These are phyloP conservation scores for Fusarium vanettenii DNA, from an alignment of 2,329 filamentous ascomycete species.

Conservation along the genomic window DNA sequence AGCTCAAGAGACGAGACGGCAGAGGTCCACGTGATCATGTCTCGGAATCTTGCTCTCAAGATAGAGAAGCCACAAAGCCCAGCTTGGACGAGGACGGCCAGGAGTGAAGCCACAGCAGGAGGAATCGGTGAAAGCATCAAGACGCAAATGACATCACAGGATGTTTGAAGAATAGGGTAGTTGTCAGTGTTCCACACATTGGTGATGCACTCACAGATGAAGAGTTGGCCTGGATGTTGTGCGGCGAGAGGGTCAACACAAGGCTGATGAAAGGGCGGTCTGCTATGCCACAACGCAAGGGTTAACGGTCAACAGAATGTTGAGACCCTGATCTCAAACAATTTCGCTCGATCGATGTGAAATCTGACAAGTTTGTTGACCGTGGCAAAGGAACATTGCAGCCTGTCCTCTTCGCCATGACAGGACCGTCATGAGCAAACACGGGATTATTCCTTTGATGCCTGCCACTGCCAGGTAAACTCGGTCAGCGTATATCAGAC, in stretches of 20 bases:
- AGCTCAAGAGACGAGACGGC: background rate
- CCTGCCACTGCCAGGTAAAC: background rate
- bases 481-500: background rate
- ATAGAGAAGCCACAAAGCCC: constrained; percentile 4
- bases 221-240: background rate
- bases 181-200: background rate
- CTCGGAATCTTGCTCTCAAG: background rate
- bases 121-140: constrained; percentile 11
- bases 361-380: background rate
- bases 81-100: constrained; percentile 3
- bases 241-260: background rate
- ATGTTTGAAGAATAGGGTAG: background rate
- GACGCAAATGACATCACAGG: constrained; percentile 6
- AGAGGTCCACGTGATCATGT: background rate
- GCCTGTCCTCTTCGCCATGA: background rate
- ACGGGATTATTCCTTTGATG: background rate
- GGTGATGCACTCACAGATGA: background rate
- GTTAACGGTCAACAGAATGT: background rate
- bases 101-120: constrained; percentile 16
- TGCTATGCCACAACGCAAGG: background rate
- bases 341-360: background rate
- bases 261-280: background rate
- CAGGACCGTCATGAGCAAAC: background rate
- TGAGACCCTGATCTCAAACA: background rate
- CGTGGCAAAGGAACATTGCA: background rate